Evolutionary conservation across 1,139 yeast genomes (phyloP), one percentile per base, ranked within the genome.

Genomic region (Pneumocystis sp.): DNA sequence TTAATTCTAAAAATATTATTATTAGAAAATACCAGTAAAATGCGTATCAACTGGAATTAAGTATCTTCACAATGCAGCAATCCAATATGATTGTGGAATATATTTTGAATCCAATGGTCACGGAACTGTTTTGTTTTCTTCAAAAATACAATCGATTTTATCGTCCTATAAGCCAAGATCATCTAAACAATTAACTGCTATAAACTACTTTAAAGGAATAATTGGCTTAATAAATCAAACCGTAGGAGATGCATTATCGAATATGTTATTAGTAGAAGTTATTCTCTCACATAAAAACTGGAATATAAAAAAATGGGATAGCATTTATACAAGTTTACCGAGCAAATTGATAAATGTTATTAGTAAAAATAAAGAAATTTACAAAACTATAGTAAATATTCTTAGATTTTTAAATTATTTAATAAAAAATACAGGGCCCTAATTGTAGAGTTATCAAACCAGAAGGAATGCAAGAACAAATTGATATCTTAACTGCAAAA

Each of bases 31-130:
- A 21, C 96, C 96, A 0, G 96, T 89, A 10, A 83, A 84, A 3
- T 89, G 95, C 75, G 89, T 97, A 0, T 87, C 96, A 61, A 93
- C 98, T 1, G 98, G 99, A 61, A 98, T 93, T 60, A 93, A 93
- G 76, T 96, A 93, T 76, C 80, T 95, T 70, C 98, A 95, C 74
- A 96, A 88, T 71, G 87, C 86, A 34, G 96, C 96, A 1, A 84
- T 83, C 68, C 81, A 84, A 65, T 93, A 83, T 73, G 97, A 90
- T 72, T 81, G 93, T 69, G 98, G 98, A 34, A 85, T 93, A 31
- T 93, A 95, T 76, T 93, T 93, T 72, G 99, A 93, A 78, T 98
- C 99, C 64, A 93, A 93, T 73, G 99, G 99, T n/a, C 99, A 93
- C 73, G 99, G 99, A 17, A 95, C 99, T 0, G 96, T 93, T 3